These are phyloP conservation scores for Populus nigra DNA, from an alignment of 345 rosid genomes.

Conservation along the genomic window DNA sequence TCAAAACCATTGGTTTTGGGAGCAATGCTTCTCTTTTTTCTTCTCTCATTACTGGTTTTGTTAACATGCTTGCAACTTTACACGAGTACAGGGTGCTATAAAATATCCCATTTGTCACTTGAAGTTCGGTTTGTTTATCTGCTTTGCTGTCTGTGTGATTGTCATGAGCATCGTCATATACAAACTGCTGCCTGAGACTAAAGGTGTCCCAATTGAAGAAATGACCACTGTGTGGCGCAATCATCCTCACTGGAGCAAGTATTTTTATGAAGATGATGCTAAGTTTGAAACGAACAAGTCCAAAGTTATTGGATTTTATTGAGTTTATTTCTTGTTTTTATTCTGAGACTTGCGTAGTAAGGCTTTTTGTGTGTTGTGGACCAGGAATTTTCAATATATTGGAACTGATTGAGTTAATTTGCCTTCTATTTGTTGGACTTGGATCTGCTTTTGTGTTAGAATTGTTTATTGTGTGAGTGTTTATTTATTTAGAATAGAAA, in stretches of 20 bases:
- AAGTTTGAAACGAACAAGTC: neutral
- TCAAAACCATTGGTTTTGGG: slow-evolving; percentile 37
- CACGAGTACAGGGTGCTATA: no score
- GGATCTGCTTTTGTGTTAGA: no score
- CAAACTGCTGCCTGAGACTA: slow-evolving; percentile 42
- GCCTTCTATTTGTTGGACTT: neutral
- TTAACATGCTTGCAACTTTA: slow-evolving; percentile 23
- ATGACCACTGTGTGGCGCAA: slow-evolving; percentile 32
- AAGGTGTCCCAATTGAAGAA: slow-evolving; percentile 39
- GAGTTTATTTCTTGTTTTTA: neutral
- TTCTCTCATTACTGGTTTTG: slow-evolving; percentile 28
- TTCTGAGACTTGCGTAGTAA: neutral
- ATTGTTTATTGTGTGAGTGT: no score
- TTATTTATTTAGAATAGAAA: no score
- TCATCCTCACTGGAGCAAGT: slow-evolving; percentile 25
- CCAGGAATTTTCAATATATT: neutral
- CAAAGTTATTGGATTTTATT: neutral
- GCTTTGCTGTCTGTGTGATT: slow-evolving; percentile 45
- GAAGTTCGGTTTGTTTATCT: slow-evolving; percentile 50
- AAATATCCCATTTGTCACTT: no score
- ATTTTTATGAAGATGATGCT: neutral
- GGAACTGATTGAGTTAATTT: neutral
- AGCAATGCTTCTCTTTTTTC: slow-evolving; percentile 29
- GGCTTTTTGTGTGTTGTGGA: neutral
- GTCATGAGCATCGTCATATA: slow-evolving; percentile 45